Percentiles rank a stretch among this genome's conserved stretches.
Evolutionary conservation across 805 yeast genomes (phyloP).

Genomic region (Candida arabinofermentans): DNA sequence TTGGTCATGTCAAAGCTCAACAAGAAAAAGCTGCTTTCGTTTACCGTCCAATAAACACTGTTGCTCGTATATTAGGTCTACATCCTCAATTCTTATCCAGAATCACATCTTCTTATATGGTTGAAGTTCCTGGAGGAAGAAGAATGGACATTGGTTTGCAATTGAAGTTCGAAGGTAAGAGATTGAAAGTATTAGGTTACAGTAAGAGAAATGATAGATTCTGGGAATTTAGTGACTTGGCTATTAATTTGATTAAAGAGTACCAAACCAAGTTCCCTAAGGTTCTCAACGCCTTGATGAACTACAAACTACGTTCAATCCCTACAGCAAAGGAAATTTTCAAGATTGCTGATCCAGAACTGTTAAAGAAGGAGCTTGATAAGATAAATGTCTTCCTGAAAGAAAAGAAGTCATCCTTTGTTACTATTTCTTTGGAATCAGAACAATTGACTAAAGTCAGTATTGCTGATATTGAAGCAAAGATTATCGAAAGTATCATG

Average conservation of each 20-base stretch:
- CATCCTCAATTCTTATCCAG: slow-evolving; percentile 67
- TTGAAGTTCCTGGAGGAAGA: slow-evolving; percentile 49
- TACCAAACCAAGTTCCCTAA: slow-evolving; percentile 61
- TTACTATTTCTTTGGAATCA: slow-evolving; percentile 68
- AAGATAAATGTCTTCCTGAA: slow-evolving; percentile 41
- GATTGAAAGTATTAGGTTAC: slow-evolving; percentile 84
- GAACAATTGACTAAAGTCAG: slow-evolving; percentile 70
- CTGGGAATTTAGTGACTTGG: slow-evolving; percentile 83
- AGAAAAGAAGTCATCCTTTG: slow-evolving; percentile 43
- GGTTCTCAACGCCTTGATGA: slow-evolving; percentile 39
- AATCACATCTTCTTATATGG: slow-evolving; percentile 68
- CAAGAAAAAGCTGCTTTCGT: slow-evolving; percentile 51
- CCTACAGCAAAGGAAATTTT: slow-evolving; percentile 38
- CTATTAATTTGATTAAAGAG: slow-evolving; percentile 59
- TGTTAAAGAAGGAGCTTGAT: slow-evolving; percentile 40
- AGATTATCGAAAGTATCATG: slow-evolving; percentile 43
- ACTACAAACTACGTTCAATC: slow-evolving; percentile 25
- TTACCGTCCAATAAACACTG: slow-evolving; percentile 64
- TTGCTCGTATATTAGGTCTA: slow-evolving; percentile 52
- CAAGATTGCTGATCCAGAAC: slow-evolving; percentile 35
- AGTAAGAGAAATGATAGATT: slow-evolving; percentile 59
- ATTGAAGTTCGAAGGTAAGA: slow-evolving; percentile 73
- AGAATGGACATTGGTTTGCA: slow-evolving; percentile 74
- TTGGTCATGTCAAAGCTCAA: slow-evolving; percentile 58
- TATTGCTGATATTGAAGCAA: slow-evolving; percentile 62